Evolutionary conservation across 2,329 filamentous ascomycete species (phyloP), one percentile per base, ranked within the genome.

Genomic region (Rugonectria rugulosa): DNA sequence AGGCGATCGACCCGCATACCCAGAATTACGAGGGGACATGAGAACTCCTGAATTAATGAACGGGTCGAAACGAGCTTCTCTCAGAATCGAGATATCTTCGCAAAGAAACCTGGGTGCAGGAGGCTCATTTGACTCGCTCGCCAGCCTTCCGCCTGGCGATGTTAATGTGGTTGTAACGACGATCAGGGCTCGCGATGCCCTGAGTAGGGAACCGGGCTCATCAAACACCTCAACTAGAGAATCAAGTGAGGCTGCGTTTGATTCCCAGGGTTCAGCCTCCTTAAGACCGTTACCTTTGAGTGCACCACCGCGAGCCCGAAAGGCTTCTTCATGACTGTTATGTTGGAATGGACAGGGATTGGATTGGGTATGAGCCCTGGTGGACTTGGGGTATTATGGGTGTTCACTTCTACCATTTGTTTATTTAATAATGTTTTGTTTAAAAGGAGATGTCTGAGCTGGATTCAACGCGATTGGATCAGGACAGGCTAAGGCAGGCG

Each of bases 1-100:
- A 17, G 64, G 64, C 4, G 61, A 66, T 26, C 50, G 62, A 26
- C 59, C 63, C 10, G 49, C 57, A 5, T 43, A 42, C 2, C 53
- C 59, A 12, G 64, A 67, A 40, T 34, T 67, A 14, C 59, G 63
- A 20, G 64, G 62, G 11, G 41, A 53, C 12, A 58, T 62, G 61
- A 56, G 44, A 36, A 67, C 64, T 7, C 64, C 64, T 7, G 64
- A 67, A 31, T 41, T 67, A 11, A 32, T 6, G 12, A 46, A 43
- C 4, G 44, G 34, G 8, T 21, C 45, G 5, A 43, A 17, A 7
- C 19, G 23, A 9, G 12, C 12, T 3, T 20, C 4, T 3, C 6
- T 15, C 2, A 29, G 8, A 6, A 15, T 32, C 6, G 26, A 17
- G 5, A 19, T 21, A 5, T 6, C 21, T 1, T 21, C 32, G 7